phyloP scores from a whole-genome alignment of 805 yeast species.

The Candida silvicultrix region DNA sequence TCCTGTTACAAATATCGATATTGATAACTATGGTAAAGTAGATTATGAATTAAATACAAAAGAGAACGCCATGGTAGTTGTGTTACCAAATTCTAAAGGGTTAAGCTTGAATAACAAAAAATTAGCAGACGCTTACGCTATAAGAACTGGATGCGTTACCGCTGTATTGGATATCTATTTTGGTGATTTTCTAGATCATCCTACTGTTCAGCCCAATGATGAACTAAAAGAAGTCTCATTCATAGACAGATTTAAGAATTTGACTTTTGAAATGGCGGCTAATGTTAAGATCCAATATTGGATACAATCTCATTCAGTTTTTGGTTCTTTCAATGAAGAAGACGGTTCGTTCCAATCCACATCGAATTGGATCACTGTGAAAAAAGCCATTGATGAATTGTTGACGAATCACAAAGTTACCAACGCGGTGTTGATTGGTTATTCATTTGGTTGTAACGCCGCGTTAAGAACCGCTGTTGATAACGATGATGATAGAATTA shows the following conservation, averaged over 20 bases:
- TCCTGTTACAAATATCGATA: conserved; percentile 13
- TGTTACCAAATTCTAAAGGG: conserved; percentile 20
- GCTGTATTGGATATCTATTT: conserved; percentile 19
- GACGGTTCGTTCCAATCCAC: conserved; percentile 12
- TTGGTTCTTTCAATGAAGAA: conserved; percentile 14
- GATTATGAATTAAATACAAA: conserved; percentile 19
- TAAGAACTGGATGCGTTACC: conserved; percentile 22
- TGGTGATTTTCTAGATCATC: conserved; percentile 13
- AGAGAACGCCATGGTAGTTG: conserved; percentile 20
- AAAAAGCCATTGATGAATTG: conserved; percentile 14
- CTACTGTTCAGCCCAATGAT: not conserved
- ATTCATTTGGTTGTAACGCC: conserved; percentile 20
- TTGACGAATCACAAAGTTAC: conserved; percentile 13
- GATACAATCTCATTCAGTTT: conserved; percentile 17
- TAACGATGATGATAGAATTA: conserved; percentile 9
- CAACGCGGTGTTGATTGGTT: conserved; percentile 16
- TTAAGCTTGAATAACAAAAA: conserved; percentile 18
- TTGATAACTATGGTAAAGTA: conserved; percentile 19
- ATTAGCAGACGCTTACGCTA: conserved; percentile 21
- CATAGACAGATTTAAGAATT: conserved; percentile 12
- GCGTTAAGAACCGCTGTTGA: conserved; percentile 17
- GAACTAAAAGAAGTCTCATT: conserved; percentile 2
- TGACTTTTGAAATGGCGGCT: conserved; percentile 14
- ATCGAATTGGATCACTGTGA: conserved; percentile 12
- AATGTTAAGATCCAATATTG: conserved; percentile 14